A percentile compares a stretch with the other conserved stretches of the same genome.
These are phyloP conservation scores for Pseudogymnoascus sp. DNA, from an alignment of 2,329 filamentous ascomycete genomes.

Conservation along the genomic window DNA sequence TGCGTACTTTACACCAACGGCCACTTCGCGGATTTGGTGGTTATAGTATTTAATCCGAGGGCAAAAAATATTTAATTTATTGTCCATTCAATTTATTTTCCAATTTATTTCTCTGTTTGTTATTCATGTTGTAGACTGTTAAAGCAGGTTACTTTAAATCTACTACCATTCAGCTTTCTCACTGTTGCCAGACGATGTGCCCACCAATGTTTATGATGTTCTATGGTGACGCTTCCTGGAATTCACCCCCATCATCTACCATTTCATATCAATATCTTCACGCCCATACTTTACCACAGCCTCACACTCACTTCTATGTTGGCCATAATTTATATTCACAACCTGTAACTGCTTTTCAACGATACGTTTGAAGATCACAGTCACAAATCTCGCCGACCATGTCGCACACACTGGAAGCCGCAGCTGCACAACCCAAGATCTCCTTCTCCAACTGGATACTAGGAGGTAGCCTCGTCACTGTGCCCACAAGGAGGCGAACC, in stretches of 20 bases:
- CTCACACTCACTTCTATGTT: background rate
- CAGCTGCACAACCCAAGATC: constrained; percentile 9
- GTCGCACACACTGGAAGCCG: background rate
- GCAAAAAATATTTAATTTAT: background rate
- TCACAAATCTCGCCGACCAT: background rate
- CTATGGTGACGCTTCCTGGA: background rate
- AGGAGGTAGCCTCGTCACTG: constrained; percentile 19
- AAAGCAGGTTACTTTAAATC: background rate
- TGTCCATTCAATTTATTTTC: background rate
- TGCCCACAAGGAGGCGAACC: background rate
- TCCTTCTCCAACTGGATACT: constrained; percentile 26
- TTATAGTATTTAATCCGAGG: background rate
- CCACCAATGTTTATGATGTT: background rate
- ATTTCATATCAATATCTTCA: constrained; percentile 3
- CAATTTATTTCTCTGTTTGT: background rate
- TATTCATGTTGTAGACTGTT: background rate
- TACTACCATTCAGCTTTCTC: background rate
- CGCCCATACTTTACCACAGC: background rate
- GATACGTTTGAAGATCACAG: background rate
- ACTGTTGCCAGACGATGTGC: background rate
- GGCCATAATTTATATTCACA: background rate
- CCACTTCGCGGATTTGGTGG: background rate
- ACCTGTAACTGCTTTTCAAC: background rate
- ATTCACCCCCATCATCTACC: background rate
- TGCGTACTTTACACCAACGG: background rate